Evolutionary conservation across 2,329 filamentous ascomycete species (phyloP), one percentile per base, ranked within the genome.

Genomic region (Aspergillus latus): DNA sequence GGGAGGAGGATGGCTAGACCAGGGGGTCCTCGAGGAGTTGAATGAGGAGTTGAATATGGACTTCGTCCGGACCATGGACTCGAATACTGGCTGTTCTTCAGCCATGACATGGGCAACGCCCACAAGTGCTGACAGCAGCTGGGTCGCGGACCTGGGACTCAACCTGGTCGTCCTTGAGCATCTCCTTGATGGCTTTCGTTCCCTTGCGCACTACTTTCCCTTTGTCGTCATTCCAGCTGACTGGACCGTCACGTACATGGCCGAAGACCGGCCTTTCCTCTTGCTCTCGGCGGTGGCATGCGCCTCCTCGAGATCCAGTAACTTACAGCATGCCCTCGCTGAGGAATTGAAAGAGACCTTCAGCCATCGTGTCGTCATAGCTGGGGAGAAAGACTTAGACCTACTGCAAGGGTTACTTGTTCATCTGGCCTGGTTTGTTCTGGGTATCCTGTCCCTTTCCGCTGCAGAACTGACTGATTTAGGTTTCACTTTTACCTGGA

Each of bases 401-500:
- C 28, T 52, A 5, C 42, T 52, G 10, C 50, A 52, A 8, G 50
- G 50, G 1, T 28, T 52, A 21, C 50, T 52, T 16, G 28, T 46
- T 30, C 50, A 52, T 32, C 50, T 52, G 36, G 40, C 50, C 4
- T 52, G 50, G 50, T 45, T 15, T 4, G 30, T 16, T 29, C 15
- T 30, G 11, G 21, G 21, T 21, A 4, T n/a, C 11, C 21, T 13
- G 0, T 30, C 11, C 37, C 13, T 2, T 9, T 21, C 21, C 21
- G 21, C 16, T 28, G 8, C 34, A 37, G n/a, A 40, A 13, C 13
- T 36, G 11, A 21, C 21, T 21, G 1, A 40, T 39, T 7, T 15
- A 52, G 50, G 50, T 52, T 52, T 15, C 50, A 52, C 15, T 52
- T 52, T 42, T 28, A 43, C 15, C 36, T 52, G 15, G 34, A 45